phyloP scores from a whole-genome alignment of 495 filamentous ascomycete genomes.

The Neurospora sp. region DNA sequence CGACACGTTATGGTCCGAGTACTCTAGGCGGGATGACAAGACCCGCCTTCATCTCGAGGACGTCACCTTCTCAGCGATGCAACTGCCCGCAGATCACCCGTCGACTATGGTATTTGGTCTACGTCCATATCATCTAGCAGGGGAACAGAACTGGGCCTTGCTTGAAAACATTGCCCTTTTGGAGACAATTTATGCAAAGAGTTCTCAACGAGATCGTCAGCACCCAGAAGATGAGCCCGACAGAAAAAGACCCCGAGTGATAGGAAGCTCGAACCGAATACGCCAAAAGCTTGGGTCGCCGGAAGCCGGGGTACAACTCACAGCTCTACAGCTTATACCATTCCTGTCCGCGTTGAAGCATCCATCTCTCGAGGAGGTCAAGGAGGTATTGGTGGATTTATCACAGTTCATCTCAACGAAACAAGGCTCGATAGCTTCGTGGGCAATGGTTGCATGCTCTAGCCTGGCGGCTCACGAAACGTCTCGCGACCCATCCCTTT shows the following conservation, averaged over 20 bases:
- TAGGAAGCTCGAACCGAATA: conserved; percentile 48
- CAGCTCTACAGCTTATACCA: conserved; percentile 67
- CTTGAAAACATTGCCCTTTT: conserved; percentile 41
- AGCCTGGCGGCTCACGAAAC: conserved; percentile 10
- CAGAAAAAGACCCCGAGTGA: conserved; percentile 55
- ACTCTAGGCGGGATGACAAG: conserved; percentile 57
- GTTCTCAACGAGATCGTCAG: conserved; percentile 14
- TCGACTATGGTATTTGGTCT: conserved; percentile 34
- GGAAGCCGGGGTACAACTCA: conserved; percentile 46
- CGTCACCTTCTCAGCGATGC: conserved; percentile 42
- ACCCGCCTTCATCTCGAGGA: conserved; percentile 72
- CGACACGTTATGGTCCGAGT: conserved; percentile 60
- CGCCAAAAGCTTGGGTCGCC: conserved; percentile 48
- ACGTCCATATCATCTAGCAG: conserved; percentile 33
- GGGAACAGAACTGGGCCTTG: conserved; percentile 45
- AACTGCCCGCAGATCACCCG: conserved; percentile 23
- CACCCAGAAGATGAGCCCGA: conserved; percentile 22
- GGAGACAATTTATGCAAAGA: conserved; percentile 31
- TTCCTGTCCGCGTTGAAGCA: conserved; percentile 48
- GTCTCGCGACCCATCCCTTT: conserved; percentile 16
- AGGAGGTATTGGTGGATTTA: conserved; percentile 25
- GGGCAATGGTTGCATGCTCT: conserved; percentile 52
- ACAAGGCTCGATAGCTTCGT: conserved; percentile 28
- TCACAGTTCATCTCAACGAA: conserved; percentile 26
- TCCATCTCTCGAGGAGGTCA: conserved; percentile 29